Evolutionary conservation across 148 eudicot genomes (phyloP).

Genomic region (Vaccinium macrocarpon): DNA sequence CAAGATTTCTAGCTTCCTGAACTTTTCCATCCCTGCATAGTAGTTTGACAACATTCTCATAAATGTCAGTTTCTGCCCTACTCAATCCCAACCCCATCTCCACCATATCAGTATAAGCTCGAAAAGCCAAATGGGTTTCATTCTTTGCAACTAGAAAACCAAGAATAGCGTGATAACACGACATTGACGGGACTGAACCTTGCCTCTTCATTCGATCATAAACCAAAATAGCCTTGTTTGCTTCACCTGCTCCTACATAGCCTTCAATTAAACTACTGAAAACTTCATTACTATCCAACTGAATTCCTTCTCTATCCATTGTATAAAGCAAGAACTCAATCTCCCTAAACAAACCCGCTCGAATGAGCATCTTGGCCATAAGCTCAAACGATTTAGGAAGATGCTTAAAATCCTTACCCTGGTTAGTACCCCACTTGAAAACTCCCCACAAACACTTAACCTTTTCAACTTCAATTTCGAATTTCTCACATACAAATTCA

Average conservation of each 20-base stretch:
- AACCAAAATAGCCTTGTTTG: constrained; percentile 41
- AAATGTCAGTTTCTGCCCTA: constrained; percentile 28
- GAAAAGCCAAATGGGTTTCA: constrained; percentile 29
- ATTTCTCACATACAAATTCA: constrained; percentile 29
- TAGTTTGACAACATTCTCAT: constrained; percentile 39
- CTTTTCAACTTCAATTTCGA: constrained; percentile 33
- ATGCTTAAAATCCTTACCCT: constrained; percentile 45
- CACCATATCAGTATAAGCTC: constrained; percentile 47
- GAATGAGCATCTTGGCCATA: constrained; percentile 57
- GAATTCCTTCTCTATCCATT: constrained; percentile 51
- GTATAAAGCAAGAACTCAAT: constrained; percentile 50
- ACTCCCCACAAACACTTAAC: constrained; percentile 65
- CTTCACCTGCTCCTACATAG: constrained; percentile 43
- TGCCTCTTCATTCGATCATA: constrained; percentile 51
- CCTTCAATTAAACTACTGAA: constrained; percentile 54
- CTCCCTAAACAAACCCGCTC: constrained; percentile 47
- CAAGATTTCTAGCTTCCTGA: constrained; percentile 57
- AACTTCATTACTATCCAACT: constrained; percentile 54
- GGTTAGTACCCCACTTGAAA: constrained; percentile 46
- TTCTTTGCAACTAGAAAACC: constrained; percentile 34
- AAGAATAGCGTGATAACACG: constrained; percentile 44
- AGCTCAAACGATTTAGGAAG: constrained; percentile 48
- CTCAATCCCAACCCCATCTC: constrained; percentile 42
- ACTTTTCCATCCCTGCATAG: constrained; percentile 61
- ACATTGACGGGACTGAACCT: constrained; percentile 37